phyloP scores from a whole-genome alignment of 139 green algal genomes.

The Auxenochlorella pyrenoidosa region DNA sequence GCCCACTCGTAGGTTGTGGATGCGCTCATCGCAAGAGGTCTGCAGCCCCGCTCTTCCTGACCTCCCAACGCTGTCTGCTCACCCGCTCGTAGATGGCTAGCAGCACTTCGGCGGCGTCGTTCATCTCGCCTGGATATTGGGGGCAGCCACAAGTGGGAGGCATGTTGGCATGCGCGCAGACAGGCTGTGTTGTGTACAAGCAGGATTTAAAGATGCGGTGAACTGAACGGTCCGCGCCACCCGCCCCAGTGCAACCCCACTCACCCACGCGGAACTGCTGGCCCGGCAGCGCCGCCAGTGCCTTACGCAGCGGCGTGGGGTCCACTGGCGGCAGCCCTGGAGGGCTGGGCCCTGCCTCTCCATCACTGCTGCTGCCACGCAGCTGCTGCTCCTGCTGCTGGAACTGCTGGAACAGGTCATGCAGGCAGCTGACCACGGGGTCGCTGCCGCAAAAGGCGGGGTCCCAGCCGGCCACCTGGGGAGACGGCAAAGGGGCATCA shows the following conservation, averaged over 20 bases:
- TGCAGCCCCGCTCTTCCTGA: too few relatives aligned
- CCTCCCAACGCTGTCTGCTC: background rate
- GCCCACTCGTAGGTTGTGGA: background rate
- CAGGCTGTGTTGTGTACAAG: background rate
- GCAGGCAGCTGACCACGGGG: constrained; percentile 67
- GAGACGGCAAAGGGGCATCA: too few relatives aligned
- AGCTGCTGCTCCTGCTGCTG: constrained; percentile 29
- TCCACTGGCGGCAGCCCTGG: constrained; percentile 43
- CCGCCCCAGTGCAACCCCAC: too few relatives aligned
- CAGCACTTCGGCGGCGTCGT: constrained; percentile 46
- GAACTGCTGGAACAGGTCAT: constrained; percentile 59
- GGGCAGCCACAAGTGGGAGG: background rate
- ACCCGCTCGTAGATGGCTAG: constrained; percentile 35
- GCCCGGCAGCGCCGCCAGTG: constrained; percentile 60
- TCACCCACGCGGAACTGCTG: constrained; percentile 1
- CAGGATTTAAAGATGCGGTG: too few relatives aligned
- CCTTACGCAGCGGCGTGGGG: constrained; percentile 67
- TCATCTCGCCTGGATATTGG: constrained; percentile 59
- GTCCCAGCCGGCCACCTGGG: background rate
- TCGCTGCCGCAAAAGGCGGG: background rate
- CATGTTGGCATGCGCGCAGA: background rate
- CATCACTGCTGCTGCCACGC: too few relatives aligned
- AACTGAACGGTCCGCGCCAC: too few relatives aligned
- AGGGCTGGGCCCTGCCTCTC: background rate
- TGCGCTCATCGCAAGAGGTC: background rate